Conservation (phyloP, 495 filamentous ascomycete species). For the Xylaria intraflava region DNA sequence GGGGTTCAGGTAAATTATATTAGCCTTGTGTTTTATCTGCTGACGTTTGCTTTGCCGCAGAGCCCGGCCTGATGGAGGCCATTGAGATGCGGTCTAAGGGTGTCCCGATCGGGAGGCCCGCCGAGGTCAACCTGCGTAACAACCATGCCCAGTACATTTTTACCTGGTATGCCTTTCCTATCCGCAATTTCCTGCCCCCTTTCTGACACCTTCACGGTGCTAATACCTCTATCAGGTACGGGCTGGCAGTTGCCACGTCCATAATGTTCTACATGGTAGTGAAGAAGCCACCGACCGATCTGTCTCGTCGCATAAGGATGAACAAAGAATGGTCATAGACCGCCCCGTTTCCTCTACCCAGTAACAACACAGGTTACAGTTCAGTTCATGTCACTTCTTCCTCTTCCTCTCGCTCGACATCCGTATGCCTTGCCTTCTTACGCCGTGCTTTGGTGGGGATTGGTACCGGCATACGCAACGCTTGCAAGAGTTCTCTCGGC, state of each 20-base stretch:
- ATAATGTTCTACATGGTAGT: conserved; percentile 95
- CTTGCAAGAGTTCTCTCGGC: conserved; percentile 74
- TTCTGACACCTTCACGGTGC: not conserved
- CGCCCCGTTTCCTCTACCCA: not conserved
- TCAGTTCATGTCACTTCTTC: conserved; percentile 28
- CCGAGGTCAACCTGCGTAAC: conserved; percentile 90
- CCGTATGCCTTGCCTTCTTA: conserved; percentile 26
- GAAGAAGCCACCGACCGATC: conserved; percentile 70
- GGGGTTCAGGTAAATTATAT: conserved; percentile 3
- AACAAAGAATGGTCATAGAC: conserved; percentile 68
- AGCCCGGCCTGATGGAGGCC: conserved; percentile 65
- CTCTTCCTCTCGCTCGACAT: conserved; percentile 32
- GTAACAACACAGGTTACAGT: not conserved
- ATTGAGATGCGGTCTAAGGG: conserved; percentile 69
- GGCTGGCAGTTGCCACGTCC: conserved; percentile 75
- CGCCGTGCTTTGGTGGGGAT: conserved; percentile 18
- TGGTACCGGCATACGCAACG: conserved; percentile 66
- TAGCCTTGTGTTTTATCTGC: conserved; percentile 6
- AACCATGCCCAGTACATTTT: conserved; percentile 98
- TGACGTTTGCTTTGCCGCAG: conserved; percentile 36
- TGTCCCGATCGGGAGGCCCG: conserved; percentile 84
- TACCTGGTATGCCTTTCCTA: conserved; percentile 66
- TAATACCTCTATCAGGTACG: conserved; percentile 58
- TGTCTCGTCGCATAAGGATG: conserved; percentile 66
- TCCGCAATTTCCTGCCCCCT: conserved; percentile 1